phyloP scores from a whole-genome alignment of 805 yeast species.

The Citeromyces nyonsensis region DNA sequence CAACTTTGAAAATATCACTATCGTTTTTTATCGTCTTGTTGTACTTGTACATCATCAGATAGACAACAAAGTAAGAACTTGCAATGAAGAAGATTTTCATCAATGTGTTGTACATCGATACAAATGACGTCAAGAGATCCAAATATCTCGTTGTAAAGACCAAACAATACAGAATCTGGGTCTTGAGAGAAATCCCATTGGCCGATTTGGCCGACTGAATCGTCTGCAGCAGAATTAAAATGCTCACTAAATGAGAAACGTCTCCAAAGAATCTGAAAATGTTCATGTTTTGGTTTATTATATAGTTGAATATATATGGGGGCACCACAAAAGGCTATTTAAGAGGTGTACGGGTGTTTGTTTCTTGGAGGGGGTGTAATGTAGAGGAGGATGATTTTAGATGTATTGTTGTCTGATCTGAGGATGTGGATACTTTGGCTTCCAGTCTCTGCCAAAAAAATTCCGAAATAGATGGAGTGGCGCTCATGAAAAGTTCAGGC shows the following conservation, averaged over 20 bases:
- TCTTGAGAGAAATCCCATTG: conserved; percentile 77
- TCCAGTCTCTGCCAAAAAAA: too few species aligned
- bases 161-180: conserved; percentile 64
- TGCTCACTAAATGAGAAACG: conserved; percentile 68
- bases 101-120: conserved; percentile 58
- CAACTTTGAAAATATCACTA: conserved; percentile 52
- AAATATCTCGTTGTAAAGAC: conserved; percentile 66
- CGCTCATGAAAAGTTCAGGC: too few species aligned
- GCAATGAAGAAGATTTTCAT: conserved; percentile 76
- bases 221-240: conserved; percentile 57
- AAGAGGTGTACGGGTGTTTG: conserved; percentile 1
- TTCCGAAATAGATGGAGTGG: too few species aligned
- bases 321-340: conserved; percentile 1
- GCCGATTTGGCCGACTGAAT: conserved; percentile 51
- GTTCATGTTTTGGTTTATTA: conserved; percentile 16
- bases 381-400: too few species aligned
- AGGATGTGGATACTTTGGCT: too few species aligned
- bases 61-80: conserved; percentile 61
- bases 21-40: conserved; percentile 48
- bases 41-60: conserved; percentile 50
- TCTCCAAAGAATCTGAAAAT: conserved; percentile 46
- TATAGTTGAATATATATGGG: neutral
- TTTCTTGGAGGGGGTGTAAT: neutral
- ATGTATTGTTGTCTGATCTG: too few species aligned
- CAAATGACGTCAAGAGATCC: conserved; percentile 39